Evolutionary conservation across 768 basidiomycete species (phyloP).

Genomic region (Trametes cinnabarina): DNA sequence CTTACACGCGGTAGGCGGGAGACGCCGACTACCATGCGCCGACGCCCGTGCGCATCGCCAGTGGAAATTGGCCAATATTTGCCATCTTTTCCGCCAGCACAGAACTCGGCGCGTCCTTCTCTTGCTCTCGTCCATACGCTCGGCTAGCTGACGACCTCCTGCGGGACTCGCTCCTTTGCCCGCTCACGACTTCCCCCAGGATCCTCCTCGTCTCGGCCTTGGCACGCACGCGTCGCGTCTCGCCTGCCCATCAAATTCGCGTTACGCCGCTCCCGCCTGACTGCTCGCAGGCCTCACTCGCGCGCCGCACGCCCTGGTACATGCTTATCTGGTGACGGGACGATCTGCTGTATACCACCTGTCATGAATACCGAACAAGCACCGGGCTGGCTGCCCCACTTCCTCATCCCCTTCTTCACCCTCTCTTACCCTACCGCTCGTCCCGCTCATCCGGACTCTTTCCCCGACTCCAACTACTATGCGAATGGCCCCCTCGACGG

Average conservation of each 20-base stretch:
- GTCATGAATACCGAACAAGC: constrained; percentile 37
- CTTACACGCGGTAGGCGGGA: neutral
- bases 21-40: neutral
- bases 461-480: constrained; percentile 69
- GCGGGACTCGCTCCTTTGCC: neutral
- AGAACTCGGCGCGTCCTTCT: constrained; percentile 1
- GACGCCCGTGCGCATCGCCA: constrained; percentile 11
- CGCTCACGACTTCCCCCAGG: constrained; percentile 1
- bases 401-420: constrained; percentile 64
- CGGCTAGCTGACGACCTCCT: neutral
- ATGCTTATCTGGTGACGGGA: constrained; percentile 39
- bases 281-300: too few relatives aligned
- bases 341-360: constrained; percentile 25
- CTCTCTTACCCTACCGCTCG: constrained; percentile 66
- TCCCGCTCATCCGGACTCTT: constrained; percentile 66
- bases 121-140: neutral
- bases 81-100: constrained; percentile 5
- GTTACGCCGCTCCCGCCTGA: neutral
- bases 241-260: neutral
- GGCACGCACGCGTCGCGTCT: constrained; percentile 1
- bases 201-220: neutral
- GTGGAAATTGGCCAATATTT: neutral
- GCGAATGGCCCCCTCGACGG: constrained; percentile 70
- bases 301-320: constrained; percentile 11
- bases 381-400: constrained; percentile 47